phyloP scores from a whole-genome alignment of 164 flowering plant genomes.

The Aristolochia fimbriata region DNA sequence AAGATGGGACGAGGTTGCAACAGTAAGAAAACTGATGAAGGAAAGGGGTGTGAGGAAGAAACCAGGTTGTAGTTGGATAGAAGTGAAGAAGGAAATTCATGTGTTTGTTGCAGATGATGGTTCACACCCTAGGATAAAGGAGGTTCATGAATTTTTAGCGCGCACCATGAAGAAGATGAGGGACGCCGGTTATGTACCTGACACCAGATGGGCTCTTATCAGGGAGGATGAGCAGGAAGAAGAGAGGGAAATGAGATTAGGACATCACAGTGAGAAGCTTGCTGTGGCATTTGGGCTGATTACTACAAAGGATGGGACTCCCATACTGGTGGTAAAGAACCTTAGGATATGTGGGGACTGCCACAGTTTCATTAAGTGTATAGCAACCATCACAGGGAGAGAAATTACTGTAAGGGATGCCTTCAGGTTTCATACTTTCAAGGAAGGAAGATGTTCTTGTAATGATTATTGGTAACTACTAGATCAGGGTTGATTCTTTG shows the following conservation, averaged over 20 bases:
- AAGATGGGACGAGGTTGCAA: conserved; percentile 45
- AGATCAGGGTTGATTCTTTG: too few relatives aligned
- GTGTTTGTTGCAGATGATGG: conserved; percentile 70
- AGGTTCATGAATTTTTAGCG: conserved; percentile 45
- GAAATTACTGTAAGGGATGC: conserved; percentile 74
- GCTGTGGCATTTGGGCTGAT: conserved; percentile 77
- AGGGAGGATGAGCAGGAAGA: conserved; percentile 40
- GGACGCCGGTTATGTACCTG: conserved; percentile 57
- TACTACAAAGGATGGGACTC: conserved; percentile 40
- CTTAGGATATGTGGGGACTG: conserved; percentile 79
- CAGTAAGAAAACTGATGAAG: conserved; percentile 43
- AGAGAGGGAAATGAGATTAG: conserved; percentile 42
- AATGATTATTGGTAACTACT: conserved; percentile 83
- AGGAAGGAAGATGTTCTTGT: conserved; percentile 65
- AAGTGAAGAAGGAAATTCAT: conserved; percentile 44
- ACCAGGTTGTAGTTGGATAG: conserved; percentile 89
- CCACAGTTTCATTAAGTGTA: conserved; percentile 63
- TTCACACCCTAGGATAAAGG: conserved; percentile 58
- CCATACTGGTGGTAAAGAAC: conserved; percentile 64
- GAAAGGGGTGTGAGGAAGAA: conserved; percentile 56
- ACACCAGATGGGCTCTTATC: conserved; percentile 46
- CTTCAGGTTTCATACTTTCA: conserved; percentile 70
- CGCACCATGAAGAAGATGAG: conserved; percentile 48
- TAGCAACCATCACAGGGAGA: conserved; percentile 48
- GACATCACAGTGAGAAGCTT: conserved; percentile 77